These are phyloP conservation scores for Talaromyces sp. DNA, from an alignment of 2,329 filamentous ascomycete genomes.

Conservation along the genomic window DNA sequence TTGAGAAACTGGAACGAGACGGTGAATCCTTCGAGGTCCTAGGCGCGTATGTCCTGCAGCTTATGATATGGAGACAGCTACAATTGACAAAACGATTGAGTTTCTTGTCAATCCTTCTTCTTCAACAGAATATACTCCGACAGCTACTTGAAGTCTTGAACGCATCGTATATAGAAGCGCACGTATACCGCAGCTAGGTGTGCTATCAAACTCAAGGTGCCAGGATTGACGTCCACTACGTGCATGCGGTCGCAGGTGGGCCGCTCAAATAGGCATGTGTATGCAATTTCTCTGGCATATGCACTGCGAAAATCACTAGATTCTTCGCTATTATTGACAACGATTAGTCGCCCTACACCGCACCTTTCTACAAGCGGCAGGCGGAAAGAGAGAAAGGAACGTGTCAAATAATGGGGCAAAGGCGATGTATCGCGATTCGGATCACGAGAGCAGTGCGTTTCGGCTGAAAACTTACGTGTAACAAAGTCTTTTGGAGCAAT, in stretches of 20 bases:
- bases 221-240: not conserved
- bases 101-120: not conserved
- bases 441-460: not conserved
- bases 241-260: not conserved
- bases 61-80: not conserved
- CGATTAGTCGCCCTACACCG: constrained; percentile 12
- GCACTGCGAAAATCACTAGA: not conserved
- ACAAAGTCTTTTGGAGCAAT: not conserved
- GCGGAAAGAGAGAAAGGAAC: not conserved
- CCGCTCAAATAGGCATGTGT: constrained; percentile 1
- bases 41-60: not conserved
- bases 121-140: not conserved
- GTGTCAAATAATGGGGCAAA: constrained; percentile 1
- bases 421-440: not conserved
- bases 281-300: not conserved
- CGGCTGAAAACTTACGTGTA: not conserved
- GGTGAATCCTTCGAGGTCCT: not conserved
- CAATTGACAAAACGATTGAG: not conserved
- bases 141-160: too few relatives aligned
- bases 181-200: not conserved
- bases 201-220: not conserved
- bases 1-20: not conserved
- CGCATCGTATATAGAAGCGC: not conserved
- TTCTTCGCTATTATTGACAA: not conserved
- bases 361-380: not conserved